Conservation (phyloP, 108 stramenopile genomes). For the Nitzschia inconspicua region DNA sequence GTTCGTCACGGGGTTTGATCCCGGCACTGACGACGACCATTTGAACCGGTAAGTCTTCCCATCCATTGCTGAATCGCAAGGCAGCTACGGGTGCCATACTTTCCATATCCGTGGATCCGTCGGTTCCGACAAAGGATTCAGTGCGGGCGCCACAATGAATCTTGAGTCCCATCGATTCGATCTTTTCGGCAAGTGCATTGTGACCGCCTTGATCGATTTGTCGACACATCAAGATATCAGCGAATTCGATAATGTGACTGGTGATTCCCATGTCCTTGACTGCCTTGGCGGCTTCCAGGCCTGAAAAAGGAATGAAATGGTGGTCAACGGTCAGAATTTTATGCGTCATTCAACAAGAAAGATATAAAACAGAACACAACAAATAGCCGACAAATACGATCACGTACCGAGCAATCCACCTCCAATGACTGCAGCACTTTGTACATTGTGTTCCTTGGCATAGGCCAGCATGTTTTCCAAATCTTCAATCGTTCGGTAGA, state of each 20-base stretch:
- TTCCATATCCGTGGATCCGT: conserved; percentile 79
- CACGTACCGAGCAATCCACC: conserved; percentile 90
- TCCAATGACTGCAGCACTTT: conserved; percentile 90
- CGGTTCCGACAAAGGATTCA: conserved; percentile 78
- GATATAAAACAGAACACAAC: too few relatives aligned
- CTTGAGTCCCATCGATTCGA: conserved; percentile 89
- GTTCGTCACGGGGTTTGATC: conserved; percentile 92
- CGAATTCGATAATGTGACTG: conserved; percentile 91
- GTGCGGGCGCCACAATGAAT: conserved; percentile 91
- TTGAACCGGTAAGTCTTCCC: conserved; percentile 88
- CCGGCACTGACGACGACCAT: conserved; percentile 91
- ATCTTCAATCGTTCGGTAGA: conserved; percentile 94
- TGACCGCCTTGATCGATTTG: conserved; percentile 93
- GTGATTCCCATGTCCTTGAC: conserved; percentile 89
- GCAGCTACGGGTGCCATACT: conserved; percentile 65
- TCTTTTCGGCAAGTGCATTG: conserved; percentile 86
- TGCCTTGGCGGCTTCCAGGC: conserved; percentile 61
- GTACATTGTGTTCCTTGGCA: conserved; percentile 77
- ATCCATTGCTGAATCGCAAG: conserved; percentile 73
- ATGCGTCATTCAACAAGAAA: too few relatives aligned
- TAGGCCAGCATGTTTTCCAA: conserved; percentile 88
- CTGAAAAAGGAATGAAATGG: too few relatives aligned
- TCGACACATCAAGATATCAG: conserved; percentile 93
- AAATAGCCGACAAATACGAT: conserved; percentile 84
- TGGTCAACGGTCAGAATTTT: too few relatives aligned